Base-by-base conservation (phyloP, 192 early-diverging fungal genomes). In the Backusella luteola region DNA sequence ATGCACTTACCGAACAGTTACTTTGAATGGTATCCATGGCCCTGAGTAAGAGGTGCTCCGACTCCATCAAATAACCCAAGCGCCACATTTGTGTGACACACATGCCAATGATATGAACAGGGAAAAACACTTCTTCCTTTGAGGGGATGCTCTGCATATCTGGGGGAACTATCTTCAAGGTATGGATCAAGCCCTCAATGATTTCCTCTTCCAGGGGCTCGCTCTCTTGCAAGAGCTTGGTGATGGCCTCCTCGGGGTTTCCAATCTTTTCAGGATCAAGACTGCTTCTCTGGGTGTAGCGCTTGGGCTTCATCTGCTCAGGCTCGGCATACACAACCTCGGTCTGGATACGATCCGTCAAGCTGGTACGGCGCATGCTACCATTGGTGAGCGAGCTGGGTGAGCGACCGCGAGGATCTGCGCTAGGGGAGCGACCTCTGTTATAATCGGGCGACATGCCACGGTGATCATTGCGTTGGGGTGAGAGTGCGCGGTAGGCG, bases 121-220 rank as follows among this genome's bases (percentile, higher is more conserved):
- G 96, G 91, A 97, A 98, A 81, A 98, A 91, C 44, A 99, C 92
- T 78, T 96, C 96, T 85, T 91, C 94, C 79, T 82, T 84, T 70
- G 83, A 91, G 17, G 92, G 95, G 74, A 92, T 84, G 42, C 89
- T 90, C 73, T 95, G 93, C 14, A 92, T 86, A 73, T 85, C 91
- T 53, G 95, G 96, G 26, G 95, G 85, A 4, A 96, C 96, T 68
- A 98, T 95, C 76, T 93, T 92, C 49, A 98, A 84, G 77, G 92
- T 93, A 77, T 91, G 91, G 59, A 99, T 91, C 14, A 99, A 87
- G 56, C 94, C 92, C 67, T 95, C 92, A 34, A 97, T 83, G 32
- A 99, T 89, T 84, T 98, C 97, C 35, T 90, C 89, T 14, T 88
- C 78, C 15, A 93, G 76, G 39, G 85, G 81, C 1, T 89, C 88